These are phyloP conservation scores for Penicillium sp. DNA, from an alignment of 2,329 filamentous ascomycete genomes.

Conservation along the genomic window DNA sequence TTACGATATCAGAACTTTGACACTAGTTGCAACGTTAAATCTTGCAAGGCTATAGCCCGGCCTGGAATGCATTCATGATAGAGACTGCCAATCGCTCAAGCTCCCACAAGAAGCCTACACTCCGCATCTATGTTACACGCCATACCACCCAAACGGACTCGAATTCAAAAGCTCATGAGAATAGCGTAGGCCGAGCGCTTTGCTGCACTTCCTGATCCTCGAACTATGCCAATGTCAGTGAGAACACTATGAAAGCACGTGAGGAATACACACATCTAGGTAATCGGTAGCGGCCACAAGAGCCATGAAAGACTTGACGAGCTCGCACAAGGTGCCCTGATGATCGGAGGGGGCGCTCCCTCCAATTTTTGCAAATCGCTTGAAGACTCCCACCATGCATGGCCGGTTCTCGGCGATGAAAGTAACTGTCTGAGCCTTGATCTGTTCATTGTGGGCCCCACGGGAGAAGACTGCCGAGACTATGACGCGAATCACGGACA, in stretches of 20 bases:
- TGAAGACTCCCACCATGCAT: slow-evolving; percentile 84
- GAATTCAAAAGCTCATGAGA: slow-evolving; percentile 27
- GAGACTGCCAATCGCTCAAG: slow-evolving; percentile 16
- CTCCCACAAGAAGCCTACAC: slow-evolving; percentile 14
- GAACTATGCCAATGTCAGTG: slow-evolving; percentile 33
- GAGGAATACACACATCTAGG: slow-evolving; percentile 66
- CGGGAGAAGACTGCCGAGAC: slow-evolving; percentile 77
- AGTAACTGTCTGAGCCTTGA: slow-evolving; percentile 68
- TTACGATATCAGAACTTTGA: background rate
- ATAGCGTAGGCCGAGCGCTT: slow-evolving; percentile 28
- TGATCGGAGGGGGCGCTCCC: slow-evolving; percentile 46
- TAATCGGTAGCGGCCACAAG: slow-evolving; percentile 81
- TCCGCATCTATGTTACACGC: slow-evolving; percentile 22
- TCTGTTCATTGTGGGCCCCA: slow-evolving; percentile 73
- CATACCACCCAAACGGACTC: background rate
- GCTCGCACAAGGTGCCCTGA: slow-evolving; percentile 65
- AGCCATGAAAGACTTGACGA: slow-evolving; percentile 82
- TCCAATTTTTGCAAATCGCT: slow-evolving; percentile 79
- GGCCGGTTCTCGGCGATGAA: slow-evolving; percentile 82
- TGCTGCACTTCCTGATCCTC: slow-evolving; percentile 42
- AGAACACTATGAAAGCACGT: background rate
- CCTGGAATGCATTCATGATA: background rate
- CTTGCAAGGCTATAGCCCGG: background rate
- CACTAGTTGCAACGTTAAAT: background rate
- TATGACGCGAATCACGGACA: slow-evolving; percentile 76